Conservation (phyloP, 2,329 filamentous ascomycete genomes). For the Hymenoscyphus occultus region DNA sequence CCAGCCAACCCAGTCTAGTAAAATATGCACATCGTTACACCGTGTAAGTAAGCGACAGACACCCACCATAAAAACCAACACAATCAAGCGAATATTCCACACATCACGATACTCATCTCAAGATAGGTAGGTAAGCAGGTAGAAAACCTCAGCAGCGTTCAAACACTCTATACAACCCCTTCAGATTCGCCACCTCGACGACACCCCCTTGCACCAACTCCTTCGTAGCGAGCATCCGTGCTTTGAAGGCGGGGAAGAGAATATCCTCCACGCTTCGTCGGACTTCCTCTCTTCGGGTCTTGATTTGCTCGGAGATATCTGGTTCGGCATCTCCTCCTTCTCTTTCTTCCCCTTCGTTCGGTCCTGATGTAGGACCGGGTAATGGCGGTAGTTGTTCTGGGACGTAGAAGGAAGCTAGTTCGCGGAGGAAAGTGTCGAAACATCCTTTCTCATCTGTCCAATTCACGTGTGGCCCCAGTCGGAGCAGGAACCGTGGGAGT, state of each 20-base stretch:
- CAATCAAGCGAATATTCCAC: background rate
- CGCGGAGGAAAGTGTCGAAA: slow-evolving; percentile 79
- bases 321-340: slow-evolving; percentile 37
- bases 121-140: background rate
- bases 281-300: slow-evolving; percentile 64
- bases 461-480: slow-evolving; percentile 81
- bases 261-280: slow-evolving; percentile 75
- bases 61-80: too few relatives aligned
- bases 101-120: background rate
- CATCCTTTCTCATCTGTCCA: slow-evolving; percentile 84
- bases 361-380: slow-evolving; percentile 31
- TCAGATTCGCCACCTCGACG: slow-evolving; percentile 85
- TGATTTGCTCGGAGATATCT: slow-evolving; percentile 48
- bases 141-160: slow-evolving; percentile 69
- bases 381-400: slow-evolving; percentile 74
- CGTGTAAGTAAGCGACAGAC: too few relatives aligned
- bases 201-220: slow-evolving; percentile 70
- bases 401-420: slow-evolving; percentile 86
- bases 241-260: slow-evolving; percentile 85
- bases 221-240: slow-evolving; percentile 77
- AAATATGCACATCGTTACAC: background rate
- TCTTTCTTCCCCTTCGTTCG: background rate
- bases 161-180: slow-evolving; percentile 91
- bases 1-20: background rate
- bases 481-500: slow-evolving; percentile 81